Base-by-base conservation (phyloP, 2,329 filamentous ascomycete genomes). In the Diaporthe velutina region DNA sequence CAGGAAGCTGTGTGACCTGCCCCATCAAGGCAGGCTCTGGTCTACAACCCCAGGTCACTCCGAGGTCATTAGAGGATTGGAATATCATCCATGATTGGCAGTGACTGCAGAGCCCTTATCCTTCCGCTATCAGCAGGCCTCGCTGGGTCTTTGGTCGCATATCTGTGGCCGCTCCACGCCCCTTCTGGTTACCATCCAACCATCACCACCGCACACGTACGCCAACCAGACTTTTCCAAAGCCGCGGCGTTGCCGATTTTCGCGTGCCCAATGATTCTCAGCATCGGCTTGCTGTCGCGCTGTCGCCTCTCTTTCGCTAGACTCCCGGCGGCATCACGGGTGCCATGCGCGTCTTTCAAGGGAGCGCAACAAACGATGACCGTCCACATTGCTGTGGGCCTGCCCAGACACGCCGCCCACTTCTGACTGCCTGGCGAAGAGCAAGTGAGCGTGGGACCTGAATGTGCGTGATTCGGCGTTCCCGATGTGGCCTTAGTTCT, bases 1-100 rank as follows among this genome's bases (percentile, higher is more conserved):
- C 28, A n/a, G 61, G 10, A 13, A 12, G 17, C 60, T 35, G 45
- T 52, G 30, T 52, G 61, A 67, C 61, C 30, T 67, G 61, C 61
- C 45, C 35, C 15, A 38, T 17, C 22, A 38, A 30, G 22, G 33
- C 22, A 40, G 45, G n/a, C n/a, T n/a, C n/a, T n/a, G n/a, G 33
- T 25, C 30, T 45, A 28, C n/a, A 8, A 28, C 6, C 30, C 6
- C 61, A 67, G 25, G 3, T 45, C 45, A 38, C 28, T 19, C 19
- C 22, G 30, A 28, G 4, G 3, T 5, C 22, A 13, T 38, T 17
- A 22, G 22, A 6, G 45, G 7, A 15, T 25, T 35, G 42, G 60
- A 48, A 6, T 30, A 4, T 22, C 30, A 17, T 17, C 42, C 42
- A 25, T 6, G 12, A 10, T 42, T 42, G 45, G 6, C 30, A 67